Conservation (phyloP, 1,284 basidiomycete species). For the Melampsora americana region DNA sequence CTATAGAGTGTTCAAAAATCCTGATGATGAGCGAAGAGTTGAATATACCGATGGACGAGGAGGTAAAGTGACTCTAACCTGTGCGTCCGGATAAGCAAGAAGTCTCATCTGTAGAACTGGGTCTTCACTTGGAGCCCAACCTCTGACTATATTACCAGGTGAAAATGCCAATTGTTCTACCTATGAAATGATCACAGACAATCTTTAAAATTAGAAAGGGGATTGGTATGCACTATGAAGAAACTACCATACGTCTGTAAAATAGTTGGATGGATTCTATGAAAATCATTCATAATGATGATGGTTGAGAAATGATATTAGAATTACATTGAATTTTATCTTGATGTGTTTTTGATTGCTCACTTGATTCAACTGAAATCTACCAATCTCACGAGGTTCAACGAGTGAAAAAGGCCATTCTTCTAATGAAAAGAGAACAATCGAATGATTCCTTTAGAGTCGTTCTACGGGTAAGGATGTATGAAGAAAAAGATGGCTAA, state of each 20-base stretch:
- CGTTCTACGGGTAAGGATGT: not conserved
- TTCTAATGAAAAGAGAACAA: conserved; percentile 2
- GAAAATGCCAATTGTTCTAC: conserved; percentile 36
- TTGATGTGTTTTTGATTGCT: not conserved
- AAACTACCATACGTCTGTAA: conserved; percentile 12
- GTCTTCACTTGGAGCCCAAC: conserved; percentile 31
- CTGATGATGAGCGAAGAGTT: not conserved
- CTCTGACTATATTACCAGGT: conserved; percentile 19
- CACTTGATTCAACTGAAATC: conserved; percentile 37
- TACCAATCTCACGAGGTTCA: conserved; percentile 30
- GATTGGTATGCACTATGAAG: no score
- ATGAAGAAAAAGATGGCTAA: not conserved
- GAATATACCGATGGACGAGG: no score
- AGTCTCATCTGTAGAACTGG: conserved; percentile 37
- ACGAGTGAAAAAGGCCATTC: conserved; percentile 37
- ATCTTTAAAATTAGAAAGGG: not conserved
- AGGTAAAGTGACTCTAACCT: not conserved
- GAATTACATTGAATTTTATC: no score
- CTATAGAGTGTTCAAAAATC: not conserved
- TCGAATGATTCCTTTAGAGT: not conserved
- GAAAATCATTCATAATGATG: no score
- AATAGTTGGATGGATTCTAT: conserved; percentile 36
- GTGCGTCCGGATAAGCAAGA: conserved; percentile 22
- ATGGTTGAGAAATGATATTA: no score
- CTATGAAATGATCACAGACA: not conserved